A percentile compares a stretch with the other conserved stretches of the same genome.
Evolutionary conservation across 441 rosid genomes (phyloP).

Genomic region (Populus hybrid): DNA sequence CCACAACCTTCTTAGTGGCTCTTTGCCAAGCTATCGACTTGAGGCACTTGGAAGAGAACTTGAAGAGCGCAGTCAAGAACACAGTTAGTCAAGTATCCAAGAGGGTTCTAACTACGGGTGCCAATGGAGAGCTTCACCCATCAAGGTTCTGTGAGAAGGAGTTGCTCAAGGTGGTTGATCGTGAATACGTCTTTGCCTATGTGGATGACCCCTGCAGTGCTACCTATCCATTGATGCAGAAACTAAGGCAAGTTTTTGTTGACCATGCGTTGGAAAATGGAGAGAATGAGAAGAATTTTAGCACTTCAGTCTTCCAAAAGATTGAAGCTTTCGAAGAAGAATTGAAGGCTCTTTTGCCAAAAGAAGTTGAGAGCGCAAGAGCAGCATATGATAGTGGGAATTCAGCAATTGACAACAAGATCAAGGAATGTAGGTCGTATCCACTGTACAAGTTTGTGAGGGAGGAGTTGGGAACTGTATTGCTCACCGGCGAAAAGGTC

Average conservation of each 20-base stretch:
- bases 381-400: constrained; percentile 40
- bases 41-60: constrained; percentile 69
- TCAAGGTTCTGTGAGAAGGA: constrained; percentile 62
- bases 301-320: constrained; percentile 64
- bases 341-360: constrained; percentile 47
- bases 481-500: constrained; percentile 60
- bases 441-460: constrained; percentile 65
- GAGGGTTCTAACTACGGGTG: constrained; percentile 36
- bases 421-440: constrained; percentile 69
- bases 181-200: constrained; percentile 58
- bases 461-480: constrained; percentile 50
- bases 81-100: constrained; percentile 48
- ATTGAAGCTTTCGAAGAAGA: constrained; percentile 63
- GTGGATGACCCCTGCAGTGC: constrained; percentile 66
- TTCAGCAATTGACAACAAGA: constrained; percentile 45
- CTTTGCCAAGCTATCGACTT: constrained; percentile 64
- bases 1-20: constrained; percentile 51
- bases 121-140: constrained; percentile 52
- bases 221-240: constrained; percentile 63
- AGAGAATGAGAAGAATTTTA: constrained; percentile 46
- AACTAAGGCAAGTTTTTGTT: constrained; percentile 60
- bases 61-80: constrained; percentile 45
- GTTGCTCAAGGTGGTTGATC: constrained; percentile 49
- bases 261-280: constrained; percentile 70
- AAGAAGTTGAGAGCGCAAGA: constrained; percentile 54